phyloP scores from a whole-genome alignment of 345 rosid genomes.

The Populus pruinosa region DNA sequence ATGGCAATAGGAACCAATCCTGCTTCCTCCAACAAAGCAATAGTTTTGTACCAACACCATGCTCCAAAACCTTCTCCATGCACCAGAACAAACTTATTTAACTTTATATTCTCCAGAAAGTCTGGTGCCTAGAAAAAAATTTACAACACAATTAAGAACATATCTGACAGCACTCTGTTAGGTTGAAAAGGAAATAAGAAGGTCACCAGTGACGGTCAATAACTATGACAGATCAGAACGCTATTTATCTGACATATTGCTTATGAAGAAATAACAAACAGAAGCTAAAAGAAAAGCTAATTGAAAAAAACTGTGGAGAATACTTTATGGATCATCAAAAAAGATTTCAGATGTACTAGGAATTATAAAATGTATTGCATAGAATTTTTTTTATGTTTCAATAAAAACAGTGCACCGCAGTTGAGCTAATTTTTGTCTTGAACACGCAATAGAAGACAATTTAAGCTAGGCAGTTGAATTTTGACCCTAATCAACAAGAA shows the following conservation, averaged over 20 bases:
- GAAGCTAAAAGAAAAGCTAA: neutral
- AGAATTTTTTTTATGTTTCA: neutral
- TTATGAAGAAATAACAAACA: neutral
- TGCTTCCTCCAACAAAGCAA: conserved; percentile 79
- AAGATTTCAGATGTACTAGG: neutral
- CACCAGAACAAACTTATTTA: conserved; percentile 59
- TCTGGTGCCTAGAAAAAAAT: conserved; percentile 52
- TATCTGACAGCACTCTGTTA: neutral
- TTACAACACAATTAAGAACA: neutral
- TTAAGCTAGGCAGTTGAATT: neutral
- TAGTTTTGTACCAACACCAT: conserved; percentile 97
- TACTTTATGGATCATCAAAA: neutral
- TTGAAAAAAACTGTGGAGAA: neutral
- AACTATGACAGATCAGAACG: neutral
- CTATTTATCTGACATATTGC: neutral
- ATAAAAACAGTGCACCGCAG: neutral
- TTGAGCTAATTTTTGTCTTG: neutral
- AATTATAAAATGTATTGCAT: neutral
- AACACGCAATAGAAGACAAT: neutral
- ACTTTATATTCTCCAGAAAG: conserved; percentile 54
- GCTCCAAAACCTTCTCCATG: conserved; percentile 99
- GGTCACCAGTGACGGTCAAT: neutral
- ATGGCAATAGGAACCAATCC: conserved; percentile 67
- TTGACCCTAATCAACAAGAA: neutral
- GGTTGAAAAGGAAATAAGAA: neutral